phyloP scores from a whole-genome alignment of 371 early-diverging fungal genomes.

The Dichotomocladium elegans region DNA sequence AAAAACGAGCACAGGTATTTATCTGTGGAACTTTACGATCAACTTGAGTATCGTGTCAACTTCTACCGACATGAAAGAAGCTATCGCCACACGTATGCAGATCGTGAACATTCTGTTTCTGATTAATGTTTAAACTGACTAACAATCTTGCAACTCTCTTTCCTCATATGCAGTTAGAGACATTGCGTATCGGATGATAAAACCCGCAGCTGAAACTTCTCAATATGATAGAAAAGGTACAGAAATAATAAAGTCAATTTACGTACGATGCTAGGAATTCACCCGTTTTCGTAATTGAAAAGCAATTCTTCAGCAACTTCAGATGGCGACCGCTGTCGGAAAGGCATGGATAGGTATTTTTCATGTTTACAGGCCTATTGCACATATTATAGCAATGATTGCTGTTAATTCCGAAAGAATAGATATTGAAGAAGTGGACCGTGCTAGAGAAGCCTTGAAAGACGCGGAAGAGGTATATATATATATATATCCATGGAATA shows the following conservation, averaged over 20 bases:
- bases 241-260: neutral
- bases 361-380: neutral
- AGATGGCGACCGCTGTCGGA: conserved; percentile 1
- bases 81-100: neutral
- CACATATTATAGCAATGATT: neutral
- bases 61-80: neutral
- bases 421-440: neutral
- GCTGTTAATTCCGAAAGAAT: neutral
- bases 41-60: neutral
- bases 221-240: neutral
- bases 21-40: neutral
- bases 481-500: neutral
- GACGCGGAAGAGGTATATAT: neutral
- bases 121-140: neutral
- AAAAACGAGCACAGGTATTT: no score
- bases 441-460: neutral
- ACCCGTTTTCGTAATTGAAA: neutral
- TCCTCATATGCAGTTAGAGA: neutral
- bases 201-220: neutral
- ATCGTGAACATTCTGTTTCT: neutral
- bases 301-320: neutral
- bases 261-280: neutral
- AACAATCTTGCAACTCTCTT: neutral
- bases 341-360: conserved; percentile 3
- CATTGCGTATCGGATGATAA: neutral